phyloP scores from a whole-genome alignment of 73 alveolate species.

The Urostyla sp. region DNA sequence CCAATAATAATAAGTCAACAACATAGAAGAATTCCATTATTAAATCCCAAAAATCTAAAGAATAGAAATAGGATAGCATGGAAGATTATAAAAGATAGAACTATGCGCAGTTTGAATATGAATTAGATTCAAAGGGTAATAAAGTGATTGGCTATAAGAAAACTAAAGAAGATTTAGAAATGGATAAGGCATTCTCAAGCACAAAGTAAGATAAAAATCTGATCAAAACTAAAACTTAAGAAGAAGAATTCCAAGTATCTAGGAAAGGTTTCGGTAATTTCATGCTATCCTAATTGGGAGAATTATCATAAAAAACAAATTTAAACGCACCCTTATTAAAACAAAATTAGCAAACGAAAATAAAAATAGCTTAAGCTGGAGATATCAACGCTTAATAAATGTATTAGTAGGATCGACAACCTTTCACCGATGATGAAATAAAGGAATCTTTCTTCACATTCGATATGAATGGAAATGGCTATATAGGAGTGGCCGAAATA shows the following conservation, averaged over 20 bases:
- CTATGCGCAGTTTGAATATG: no score
- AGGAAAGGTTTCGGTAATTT: conserved; percentile 17
- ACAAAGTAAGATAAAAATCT: no score
- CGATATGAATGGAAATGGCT: conserved; percentile 86
- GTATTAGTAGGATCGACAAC: conserved; percentile 57
- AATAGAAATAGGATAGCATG: no score
- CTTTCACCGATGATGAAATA: conserved; percentile 80
- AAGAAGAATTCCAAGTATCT: background rate
- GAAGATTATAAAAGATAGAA: no score
- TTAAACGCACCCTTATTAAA: conserved; percentile 18
- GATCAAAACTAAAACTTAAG: background rate
- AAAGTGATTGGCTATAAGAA: no score
- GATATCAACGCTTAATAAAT: conserved; percentile 11
- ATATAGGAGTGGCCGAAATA: conserved; percentile 82
- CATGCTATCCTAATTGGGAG: conserved; percentile 13
- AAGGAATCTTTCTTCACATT: conserved; percentile 81
- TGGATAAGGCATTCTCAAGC: no score
- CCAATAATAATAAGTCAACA: no score
- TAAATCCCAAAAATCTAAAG: no score
- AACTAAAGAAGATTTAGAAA: no score
- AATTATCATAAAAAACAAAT: conserved; percentile 20
- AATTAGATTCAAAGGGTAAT: no score
- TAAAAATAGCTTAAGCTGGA: conserved; percentile 56
- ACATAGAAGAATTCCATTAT: no score
- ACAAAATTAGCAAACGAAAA: conserved; percentile 3